phyloP scores from a whole-genome alignment of 352 stramenopile species.

The Elongisporangium anandrum region DNA sequence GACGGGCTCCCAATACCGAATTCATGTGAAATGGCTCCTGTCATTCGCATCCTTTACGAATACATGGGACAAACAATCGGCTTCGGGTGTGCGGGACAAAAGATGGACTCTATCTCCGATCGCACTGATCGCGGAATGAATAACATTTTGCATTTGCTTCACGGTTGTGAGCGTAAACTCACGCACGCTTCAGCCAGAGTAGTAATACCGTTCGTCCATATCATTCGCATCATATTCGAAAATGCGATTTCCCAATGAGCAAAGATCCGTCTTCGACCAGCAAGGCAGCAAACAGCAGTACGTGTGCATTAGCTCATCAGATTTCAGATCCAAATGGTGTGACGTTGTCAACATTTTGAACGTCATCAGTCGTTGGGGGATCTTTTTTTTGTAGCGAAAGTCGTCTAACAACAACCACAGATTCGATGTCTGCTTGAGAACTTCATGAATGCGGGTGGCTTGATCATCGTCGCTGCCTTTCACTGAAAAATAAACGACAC shows the following conservation, averaged over 20 bases:
- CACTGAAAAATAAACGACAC: neutral
- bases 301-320: neutral
- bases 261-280: neutral
- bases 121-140: neutral
- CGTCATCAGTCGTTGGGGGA: neutral
- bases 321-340: neutral
- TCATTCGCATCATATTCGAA: neutral
- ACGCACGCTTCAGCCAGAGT: slow-evolving; percentile 2
- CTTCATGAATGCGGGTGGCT: too few relatives aligned
- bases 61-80: neutral
- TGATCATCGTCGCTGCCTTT: too few relatives aligned
- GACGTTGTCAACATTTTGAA: too few relatives aligned
- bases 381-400: neutral
- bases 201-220: slow-evolving; percentile 2
- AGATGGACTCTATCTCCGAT: neutral
- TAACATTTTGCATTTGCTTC: neutral
- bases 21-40: neutral
- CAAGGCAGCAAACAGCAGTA: neutral
- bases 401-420: too few relatives aligned
- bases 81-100: neutral
- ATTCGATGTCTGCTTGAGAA: too few relatives aligned
- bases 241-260: neutral
- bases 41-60: neutral
- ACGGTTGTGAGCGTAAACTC: neutral
- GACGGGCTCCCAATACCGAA: neutral